These are phyloP conservation scores for Amaranthus tricolor DNA, from an alignment of 179 eudicot genomes.

Conservation along the genomic window DNA sequence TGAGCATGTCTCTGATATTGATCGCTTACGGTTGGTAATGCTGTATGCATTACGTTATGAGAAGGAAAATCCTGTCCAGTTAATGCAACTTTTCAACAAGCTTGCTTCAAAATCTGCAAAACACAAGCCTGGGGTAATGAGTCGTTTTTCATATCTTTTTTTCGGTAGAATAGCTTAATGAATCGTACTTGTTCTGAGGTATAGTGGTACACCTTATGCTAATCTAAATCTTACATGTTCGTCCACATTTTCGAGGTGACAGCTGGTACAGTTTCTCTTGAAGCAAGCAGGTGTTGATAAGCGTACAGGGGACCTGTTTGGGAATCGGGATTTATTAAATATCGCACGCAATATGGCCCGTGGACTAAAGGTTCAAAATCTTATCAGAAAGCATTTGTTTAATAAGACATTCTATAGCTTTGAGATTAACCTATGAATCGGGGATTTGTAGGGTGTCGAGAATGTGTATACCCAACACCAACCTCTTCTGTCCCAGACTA, in stretches of 20 bases:
- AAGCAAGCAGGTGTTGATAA: conserved; percentile 94
- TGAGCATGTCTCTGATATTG: conserved; percentile 77
- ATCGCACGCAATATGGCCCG: conserved; percentile 95
- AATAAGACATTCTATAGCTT: background rate
- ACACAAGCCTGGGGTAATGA: conserved; percentile 88
- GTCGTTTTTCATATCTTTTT: background rate
- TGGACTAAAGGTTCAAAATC: conserved; percentile 67
- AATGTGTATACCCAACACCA: conserved; percentile 96
- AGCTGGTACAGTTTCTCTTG: conserved; percentile 88
- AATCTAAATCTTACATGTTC: conserved; percentile 23
- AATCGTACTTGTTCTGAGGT: conserved; percentile 6
- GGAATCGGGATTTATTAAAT: conserved; percentile 76
- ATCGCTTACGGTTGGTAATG: conserved; percentile 85
- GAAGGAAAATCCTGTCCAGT: conserved; percentile 86
- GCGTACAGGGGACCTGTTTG: conserved; percentile 84
- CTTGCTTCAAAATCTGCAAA: conserved; percentile 79
- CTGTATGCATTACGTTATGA: conserved; percentile 90
- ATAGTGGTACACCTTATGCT: background rate
- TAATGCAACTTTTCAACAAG: conserved; percentile 91
- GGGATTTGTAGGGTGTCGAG: conserved; percentile 68
- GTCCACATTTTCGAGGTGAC: conserved; percentile 28
- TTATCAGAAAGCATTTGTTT: background rate
- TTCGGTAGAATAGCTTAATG: background rate
- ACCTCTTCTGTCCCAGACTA: conserved; percentile 71
- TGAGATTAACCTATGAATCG: conserved; percentile 19